Base-by-base conservation (phyloP, 2,329 filamentous ascomycete genomes). In the Orbilia javanica region DNA sequence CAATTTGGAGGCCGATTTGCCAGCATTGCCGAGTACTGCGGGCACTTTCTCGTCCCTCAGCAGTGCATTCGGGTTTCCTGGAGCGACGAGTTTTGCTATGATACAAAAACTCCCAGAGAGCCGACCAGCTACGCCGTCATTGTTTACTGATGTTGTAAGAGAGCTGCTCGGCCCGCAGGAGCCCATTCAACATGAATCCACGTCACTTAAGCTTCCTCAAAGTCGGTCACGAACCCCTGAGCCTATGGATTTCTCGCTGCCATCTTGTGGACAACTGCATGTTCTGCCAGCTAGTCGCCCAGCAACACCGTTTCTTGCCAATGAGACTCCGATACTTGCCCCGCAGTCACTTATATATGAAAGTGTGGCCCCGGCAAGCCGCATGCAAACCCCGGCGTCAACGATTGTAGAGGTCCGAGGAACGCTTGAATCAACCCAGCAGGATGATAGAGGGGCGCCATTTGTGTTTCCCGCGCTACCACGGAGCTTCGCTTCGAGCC, bases 211-310 rank as follows among this genome's bases (percentile, higher is more conserved):
- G 52, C 52, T 74, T n/a, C 70, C 70, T 18, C 29, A 63, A 42
- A 74, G 63, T 31, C 65, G 63, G 29, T 18, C 50, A 2, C 42
- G 42, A 18, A 67, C 63, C 4, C 74, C 74, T 22, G 67, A 72
- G 13, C 4, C 25, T 46, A 29, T 50, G 8, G 1, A 15, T 53
- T 27, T 55, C 5, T 22, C 52, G 2, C 13, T 67, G 18, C 11
- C 60, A 46, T 20, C 11, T n/a, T 36, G 53, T 18, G n/a, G 20
- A n/a, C 25, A 55, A 7, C 34, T 34, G 7, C 15, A 44, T 48
- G 1, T n/a, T 15, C 34, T 78, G 46, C 67, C 74, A 63, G 36
- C 18, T 18, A 78, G 74, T n/a, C 67, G 74, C 11, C 62, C 67
- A 5, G n/a, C 48, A 27, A 78, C 74, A 2, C 67, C 67, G 34